Conservation (phyloP, 495 filamentous ascomycete species). For the Hyphodiscus hymeniophilus region DNA sequence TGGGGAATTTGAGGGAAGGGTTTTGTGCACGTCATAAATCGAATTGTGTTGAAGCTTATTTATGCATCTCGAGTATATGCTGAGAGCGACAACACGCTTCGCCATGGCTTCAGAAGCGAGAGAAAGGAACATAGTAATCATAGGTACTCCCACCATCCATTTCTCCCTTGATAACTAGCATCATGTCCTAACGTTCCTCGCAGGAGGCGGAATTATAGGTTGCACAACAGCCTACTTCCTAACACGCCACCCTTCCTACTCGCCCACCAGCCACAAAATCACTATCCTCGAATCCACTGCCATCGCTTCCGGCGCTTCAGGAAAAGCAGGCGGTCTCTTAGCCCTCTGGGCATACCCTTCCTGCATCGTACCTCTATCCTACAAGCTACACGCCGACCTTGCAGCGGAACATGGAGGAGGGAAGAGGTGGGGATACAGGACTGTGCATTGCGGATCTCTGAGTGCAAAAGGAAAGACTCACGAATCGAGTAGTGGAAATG, state of each 20-base stretch:
- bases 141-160: conserved; percentile 43
- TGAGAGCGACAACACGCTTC: background rate
- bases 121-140: conserved; percentile 54
- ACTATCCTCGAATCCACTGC: conserved; percentile 83
- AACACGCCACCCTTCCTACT: conserved; percentile 77
- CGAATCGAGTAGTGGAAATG: background rate
- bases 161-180: background rate
- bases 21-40: background rate
- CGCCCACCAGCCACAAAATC: conserved; percentile 65
- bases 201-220: conserved; percentile 93
- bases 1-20: background rate
- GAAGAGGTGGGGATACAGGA: conserved; percentile 81
- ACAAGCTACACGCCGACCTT: conserved; percentile 71
- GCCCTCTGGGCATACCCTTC: conserved; percentile 89
- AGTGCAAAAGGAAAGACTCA: conserved; percentile 13
- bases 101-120: conserved; percentile 26
- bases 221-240: conserved; percentile 91
- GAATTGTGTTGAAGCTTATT: background rate
- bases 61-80: background rate
- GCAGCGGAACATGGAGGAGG: conserved; percentile 78
- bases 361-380: conserved; percentile 81
- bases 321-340: conserved; percentile 89
- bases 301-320: conserved; percentile 86
- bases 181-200: background rate
- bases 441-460: conserved; percentile 55